Conservation (phyloP, 768 basidiomycete species). For the Lentinula detonsa region DNA sequence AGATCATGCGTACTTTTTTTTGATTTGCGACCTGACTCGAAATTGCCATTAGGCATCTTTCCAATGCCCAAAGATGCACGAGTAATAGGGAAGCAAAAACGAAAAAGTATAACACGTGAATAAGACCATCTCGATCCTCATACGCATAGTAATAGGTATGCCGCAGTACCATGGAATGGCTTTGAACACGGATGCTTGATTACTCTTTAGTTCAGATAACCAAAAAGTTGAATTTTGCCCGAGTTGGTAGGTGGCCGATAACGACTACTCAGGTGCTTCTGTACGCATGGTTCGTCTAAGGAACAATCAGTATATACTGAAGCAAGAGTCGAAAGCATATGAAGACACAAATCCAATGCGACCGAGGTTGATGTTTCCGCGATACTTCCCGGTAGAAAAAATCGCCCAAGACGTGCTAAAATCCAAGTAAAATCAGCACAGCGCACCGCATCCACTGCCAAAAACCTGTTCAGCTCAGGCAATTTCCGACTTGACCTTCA, state of each 20-base stretch:
- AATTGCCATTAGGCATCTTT: too few relatives aligned
- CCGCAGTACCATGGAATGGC: background rate
- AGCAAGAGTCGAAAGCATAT: conserved; percentile 3
- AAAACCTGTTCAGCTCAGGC: too few relatives aligned
- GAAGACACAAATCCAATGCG: background rate
- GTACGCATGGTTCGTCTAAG: background rate
- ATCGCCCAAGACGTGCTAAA: too few relatives aligned
- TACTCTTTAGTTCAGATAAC: background rate
- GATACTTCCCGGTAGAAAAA: background rate
- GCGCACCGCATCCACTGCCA: too few relatives aligned
- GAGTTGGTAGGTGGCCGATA: background rate
- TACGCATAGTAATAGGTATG: background rate
- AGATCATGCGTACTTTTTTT: too few relatives aligned
- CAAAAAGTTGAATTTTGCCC: background rate
- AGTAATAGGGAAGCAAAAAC: too few relatives aligned
- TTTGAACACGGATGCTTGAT: background rate
- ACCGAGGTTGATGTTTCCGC: background rate
- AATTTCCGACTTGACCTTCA: too few relatives aligned
- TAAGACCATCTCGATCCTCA: background rate
- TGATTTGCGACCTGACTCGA: too few relatives aligned
- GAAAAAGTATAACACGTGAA: too few relatives aligned
- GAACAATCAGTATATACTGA: background rate
- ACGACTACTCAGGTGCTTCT: background rate
- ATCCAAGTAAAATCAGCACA: too few relatives aligned
- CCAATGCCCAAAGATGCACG: too few relatives aligned